Conservation (phyloP, 805 yeast species). For the Priceomyces castillae region DNA sequence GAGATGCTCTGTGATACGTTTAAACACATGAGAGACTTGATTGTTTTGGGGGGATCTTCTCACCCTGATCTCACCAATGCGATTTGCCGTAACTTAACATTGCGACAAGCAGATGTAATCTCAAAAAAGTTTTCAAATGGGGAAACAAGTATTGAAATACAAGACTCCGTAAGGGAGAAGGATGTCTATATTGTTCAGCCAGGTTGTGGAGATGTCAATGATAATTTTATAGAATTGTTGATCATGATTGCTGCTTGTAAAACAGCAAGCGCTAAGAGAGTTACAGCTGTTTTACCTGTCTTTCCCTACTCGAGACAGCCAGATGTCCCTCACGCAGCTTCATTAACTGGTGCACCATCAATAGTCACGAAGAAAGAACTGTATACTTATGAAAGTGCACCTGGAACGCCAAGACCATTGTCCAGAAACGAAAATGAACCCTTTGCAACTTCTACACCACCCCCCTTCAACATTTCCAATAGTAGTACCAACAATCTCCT, state of each 20-base stretch:
- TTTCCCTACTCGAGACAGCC: conserved; percentile 97
- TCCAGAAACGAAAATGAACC: conserved; percentile 22
- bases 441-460: conserved; percentile 9
- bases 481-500: conserved; percentile 5
- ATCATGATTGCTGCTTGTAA: conserved; percentile 91
- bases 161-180: conserved; percentile 90
- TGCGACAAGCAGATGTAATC: conserved; percentile 65
- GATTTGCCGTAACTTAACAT: conserved; percentile 75
- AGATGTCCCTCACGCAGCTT: conserved; percentile 74
- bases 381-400: conserved; percentile 51
- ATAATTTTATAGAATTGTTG: conserved; percentile 76
- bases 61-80: conserved; percentile 74
- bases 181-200: conserved; percentile 89
- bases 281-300: conserved; percentile 87
- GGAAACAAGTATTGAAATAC: conserved; percentile 83
- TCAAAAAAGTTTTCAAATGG: conserved; percentile 79
- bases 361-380: conserved; percentile 30
- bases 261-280: conserved; percentile 83
- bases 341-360: conserved; percentile 67
- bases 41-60: conserved; percentile 87
- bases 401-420: conserved; percentile 48
- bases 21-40: conserved; percentile 70
- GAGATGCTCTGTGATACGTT: neutral
- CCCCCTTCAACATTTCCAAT: conserved; percentile 7
- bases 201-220: conserved; percentile 87